Evolutionary conservation across 2,329 filamentous ascomycete genomes (phyloP).

Genomic region (Aspergillus fijiensis): DNA sequence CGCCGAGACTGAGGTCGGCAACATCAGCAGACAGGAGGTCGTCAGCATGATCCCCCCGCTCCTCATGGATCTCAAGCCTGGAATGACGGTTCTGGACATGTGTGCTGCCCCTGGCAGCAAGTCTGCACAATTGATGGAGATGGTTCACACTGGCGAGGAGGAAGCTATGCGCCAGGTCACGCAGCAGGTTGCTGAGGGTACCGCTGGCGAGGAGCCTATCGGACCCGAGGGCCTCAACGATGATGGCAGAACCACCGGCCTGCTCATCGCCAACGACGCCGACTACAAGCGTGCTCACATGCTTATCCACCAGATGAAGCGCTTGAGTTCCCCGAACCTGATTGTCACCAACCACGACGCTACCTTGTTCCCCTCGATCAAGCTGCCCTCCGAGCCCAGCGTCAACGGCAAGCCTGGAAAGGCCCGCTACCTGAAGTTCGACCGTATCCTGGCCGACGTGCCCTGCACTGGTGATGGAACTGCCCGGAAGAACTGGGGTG

Average conservation of each 20-base stretch:
- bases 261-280: constrained; percentile 92
- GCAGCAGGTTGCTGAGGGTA: constrained; percentile 61
- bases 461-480: constrained; percentile 97
- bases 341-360: constrained; percentile 98
- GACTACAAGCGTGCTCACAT: constrained; percentile 97
- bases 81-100: constrained; percentile 91
- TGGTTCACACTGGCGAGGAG: constrained; percentile 91
- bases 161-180: constrained; percentile 73
- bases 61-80: constrained; percentile 84
- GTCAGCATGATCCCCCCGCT: constrained; percentile 99
- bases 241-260: constrained; percentile 81
- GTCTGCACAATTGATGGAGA: constrained; percentile 89
- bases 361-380: constrained; percentile 90
- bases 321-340: constrained; percentile 91
- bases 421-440: constrained; percentile 85
- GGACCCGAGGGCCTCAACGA: constrained; percentile 62
- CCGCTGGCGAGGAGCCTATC: constrained; percentile 51
- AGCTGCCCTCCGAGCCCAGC: constrained; percentile 63
- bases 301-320: constrained; percentile 96
- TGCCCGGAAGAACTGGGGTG: constrained; percentile 82
- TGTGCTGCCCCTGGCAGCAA: constrained; percentile 97
- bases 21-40: constrained; percentile 95
- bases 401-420: constrained; percentile 54
- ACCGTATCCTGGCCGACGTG: constrained; percentile 93
- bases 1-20: constrained; percentile 93